These are phyloP conservation scores for Candida dubliniensis DNA, from an alignment of 1,139 yeast genomes.

Conservation along the genomic window DNA sequence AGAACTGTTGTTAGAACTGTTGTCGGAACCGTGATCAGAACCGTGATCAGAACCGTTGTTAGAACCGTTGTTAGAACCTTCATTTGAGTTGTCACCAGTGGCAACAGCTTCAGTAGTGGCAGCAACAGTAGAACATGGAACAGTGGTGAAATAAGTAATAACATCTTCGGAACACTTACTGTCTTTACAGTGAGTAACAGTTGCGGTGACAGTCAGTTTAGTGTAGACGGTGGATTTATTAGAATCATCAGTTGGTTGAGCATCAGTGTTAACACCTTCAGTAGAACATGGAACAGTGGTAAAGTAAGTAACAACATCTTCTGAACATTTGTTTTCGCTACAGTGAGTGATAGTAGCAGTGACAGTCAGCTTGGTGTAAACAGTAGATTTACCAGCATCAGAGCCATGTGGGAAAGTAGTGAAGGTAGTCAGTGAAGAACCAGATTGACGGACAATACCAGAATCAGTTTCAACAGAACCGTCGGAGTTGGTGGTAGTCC, in stretches of 20 bases:
- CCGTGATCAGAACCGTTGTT: not conserved
- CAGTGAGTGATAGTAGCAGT: no score
- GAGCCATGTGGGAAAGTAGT: slow-evolving; percentile 11
- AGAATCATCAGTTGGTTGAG: no score
- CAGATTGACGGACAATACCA: slow-evolving; percentile 14
- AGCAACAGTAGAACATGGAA: no score
- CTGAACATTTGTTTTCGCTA: no score
- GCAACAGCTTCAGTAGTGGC: not conserved
- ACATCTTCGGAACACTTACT: no score
- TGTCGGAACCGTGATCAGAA: not conserved
- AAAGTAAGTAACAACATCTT: no score
- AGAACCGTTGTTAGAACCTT: not conserved
- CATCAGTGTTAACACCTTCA: no score
- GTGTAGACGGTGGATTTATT: no score
- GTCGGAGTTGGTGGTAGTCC: slow-evolving; percentile 19
- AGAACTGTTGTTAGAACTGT: not conserved
- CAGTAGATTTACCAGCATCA: slow-evolving; percentile 14
- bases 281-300: no score
- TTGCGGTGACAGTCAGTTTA: no score
- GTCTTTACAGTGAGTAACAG: no score
- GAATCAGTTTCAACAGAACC: slow-evolving; percentile 20
- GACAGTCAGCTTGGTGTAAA: not conserved
- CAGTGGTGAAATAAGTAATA: not conserved
- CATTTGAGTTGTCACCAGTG: not conserved
- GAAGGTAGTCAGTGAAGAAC: slow-evolving; percentile 7